Base-by-base conservation (phyloP, 2,329 filamentous ascomycete genomes). In the Colletotrichum abscissum region DNA sequence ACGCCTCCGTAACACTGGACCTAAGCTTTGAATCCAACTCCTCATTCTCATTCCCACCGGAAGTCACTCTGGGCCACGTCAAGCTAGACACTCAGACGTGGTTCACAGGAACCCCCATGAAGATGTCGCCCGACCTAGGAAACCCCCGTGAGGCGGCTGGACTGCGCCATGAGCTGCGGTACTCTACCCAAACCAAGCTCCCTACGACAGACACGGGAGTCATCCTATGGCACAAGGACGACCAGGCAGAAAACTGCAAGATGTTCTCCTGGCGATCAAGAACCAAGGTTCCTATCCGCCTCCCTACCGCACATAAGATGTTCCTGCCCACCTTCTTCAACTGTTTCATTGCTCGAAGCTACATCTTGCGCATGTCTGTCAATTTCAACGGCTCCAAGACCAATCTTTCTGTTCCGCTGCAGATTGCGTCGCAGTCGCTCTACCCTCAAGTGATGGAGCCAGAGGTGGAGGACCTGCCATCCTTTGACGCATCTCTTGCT, bases 281-380 rank as follows among this genome's bases (percentile, higher is more conserved):
- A 35, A 2, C 90, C 7, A 80, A 83, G 49, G 77, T 91, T 0
- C 88, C 88, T 0, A 80, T 91, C 69, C 77, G 79, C 11, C 78
- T 91, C 28, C 87, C 88, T 4, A 79, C 81, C 11, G 78, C 80
- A 35, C 86, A 84, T 77, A 88, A 86, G 78, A 81, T 86, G 19
- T 88, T 90, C 76, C 74, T 90, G 22, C 89, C 89, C 0, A 88
- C 87, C 2, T 91, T 91, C 78, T 87, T 90, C 81, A 88, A 85
- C 12, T 91, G 89, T 81, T 86, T 90, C 78, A 82, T 85, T 35
- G 88, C 87, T 11, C 86, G 89, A 30, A 85, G 85, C 19, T 91
- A 91, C 78, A 83, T 86, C 9, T 78, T 91, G 35, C 84, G 86
- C 75, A 76, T 88, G 54, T 79, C 81, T n/a, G 77, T 91, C 11